These are phyloP conservation scores for Trichomonas gallinae DNA, from an alignment of 208 protist species.

Conservation along the genomic window DNA sequence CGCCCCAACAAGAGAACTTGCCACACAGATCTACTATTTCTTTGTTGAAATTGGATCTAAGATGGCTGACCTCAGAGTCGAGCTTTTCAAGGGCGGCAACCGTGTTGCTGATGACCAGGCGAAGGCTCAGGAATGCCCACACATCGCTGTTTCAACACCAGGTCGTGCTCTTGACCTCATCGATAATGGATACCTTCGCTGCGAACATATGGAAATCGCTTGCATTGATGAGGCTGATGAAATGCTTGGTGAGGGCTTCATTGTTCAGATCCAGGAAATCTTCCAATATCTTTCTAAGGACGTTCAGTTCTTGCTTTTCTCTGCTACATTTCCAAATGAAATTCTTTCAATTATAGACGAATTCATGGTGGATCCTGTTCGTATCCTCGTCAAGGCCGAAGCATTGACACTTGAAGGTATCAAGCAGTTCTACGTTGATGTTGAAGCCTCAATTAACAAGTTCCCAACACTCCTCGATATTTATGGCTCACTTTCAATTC, in stretches of 20 bases:
- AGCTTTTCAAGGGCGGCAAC: slow-evolving; percentile 69
- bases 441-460: slow-evolving; percentile 93
- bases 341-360: slow-evolving; percentile 89
- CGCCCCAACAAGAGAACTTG: slow-evolving; percentile 87
- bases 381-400: slow-evolving; percentile 97
- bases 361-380: slow-evolving; percentile 93
- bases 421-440: slow-evolving; percentile 89
- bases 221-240: slow-evolving; percentile 98
- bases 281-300: neutral
- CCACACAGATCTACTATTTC: slow-evolving; percentile 66
- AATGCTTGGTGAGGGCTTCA: slow-evolving; percentile 82
- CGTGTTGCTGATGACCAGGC: slow-evolving; percentile 76
- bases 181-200: slow-evolving; percentile 53
- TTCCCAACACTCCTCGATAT: slow-evolving; percentile 95
- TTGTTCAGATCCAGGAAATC: slow-evolving; percentile 78
- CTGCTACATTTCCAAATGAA: slow-evolving; percentile 90
- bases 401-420: slow-evolving; percentile 56
- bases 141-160: slow-evolving; percentile 88
- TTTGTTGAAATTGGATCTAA: slow-evolving; percentile 82
- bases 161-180: slow-evolving; percentile 95
- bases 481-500: slow-evolving; percentile 91
- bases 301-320: slow-evolving; percentile 76
- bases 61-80: slow-evolving; percentile 58
- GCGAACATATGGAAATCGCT: slow-evolving; percentile 68
- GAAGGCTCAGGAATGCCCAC: slow-evolving; percentile 60